Evolutionary conservation across 2,329 filamentous ascomycete genomes (phyloP), one percentile per base, ranked within the genome.

Genomic region (Aspergillus amoenus): DNA sequence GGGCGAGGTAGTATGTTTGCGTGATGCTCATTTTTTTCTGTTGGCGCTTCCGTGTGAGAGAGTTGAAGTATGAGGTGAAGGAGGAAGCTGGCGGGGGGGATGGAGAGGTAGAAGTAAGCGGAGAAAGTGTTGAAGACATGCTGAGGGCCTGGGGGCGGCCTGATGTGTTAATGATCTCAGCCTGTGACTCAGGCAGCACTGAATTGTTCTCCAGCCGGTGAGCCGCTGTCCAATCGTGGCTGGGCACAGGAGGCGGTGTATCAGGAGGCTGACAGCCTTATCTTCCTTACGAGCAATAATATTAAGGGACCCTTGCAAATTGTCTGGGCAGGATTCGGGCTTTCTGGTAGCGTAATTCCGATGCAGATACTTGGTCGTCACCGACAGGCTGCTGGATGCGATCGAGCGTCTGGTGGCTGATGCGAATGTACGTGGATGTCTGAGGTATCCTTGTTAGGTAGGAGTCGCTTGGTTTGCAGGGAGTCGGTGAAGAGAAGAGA

Each of bases 1-100:
- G 93, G 74, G 94, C 94, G 70, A 97, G 89, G 82, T 91, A 96
- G 88, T 97, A 99, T 61, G 93, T 97, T 80, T 97, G 92, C 27
- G 93, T 95, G 81, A 97, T 89, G 75, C 90, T 95, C 94, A 97
- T 97, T 80, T 89, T 93, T 78, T 92, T 90, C 80, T 89, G 83
- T 75, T 80, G 78, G 30, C 68, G 71, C 18, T 68, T 66, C 39
- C 72, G 67, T 41, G 63, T 52, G 59, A 73, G 63, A 64, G 79
- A 76, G 50, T 79, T 68, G 37, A 77, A 77, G 64, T 76, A 72
- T 27, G 74, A 69, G 52, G 68, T 69, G 58, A 70, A 66, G 59
- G 70, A 65, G 57, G 63, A 52, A 51, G 64, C 17, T 21, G 60
- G 39, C 22, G 59, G 49, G 34, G 62, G 57, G 43, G 57, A 51